Conservation (phyloP, 805 yeast genomes). For the Ascoidea asiatica region DNA sequence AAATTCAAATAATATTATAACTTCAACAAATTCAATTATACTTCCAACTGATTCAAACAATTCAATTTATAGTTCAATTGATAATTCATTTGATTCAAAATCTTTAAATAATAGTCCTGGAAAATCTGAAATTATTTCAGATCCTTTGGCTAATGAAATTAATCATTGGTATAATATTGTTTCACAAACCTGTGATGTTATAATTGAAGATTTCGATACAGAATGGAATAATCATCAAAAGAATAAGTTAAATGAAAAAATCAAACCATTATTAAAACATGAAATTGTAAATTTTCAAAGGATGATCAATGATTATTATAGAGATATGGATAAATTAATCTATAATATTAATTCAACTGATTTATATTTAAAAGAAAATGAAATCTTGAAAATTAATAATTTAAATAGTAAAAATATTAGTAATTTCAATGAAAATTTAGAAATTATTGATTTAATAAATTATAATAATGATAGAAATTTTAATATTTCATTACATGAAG, state of each 20-base stretch:
- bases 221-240: slow-evolving; percentile 5
- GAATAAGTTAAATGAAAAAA: slow-evolving; percentile 4
- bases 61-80: too few relatives aligned
- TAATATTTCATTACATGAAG: slow-evolving; percentile 5
- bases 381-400: slow-evolving; percentile 1
- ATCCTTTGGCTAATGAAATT: background rate
- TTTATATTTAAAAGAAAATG: slow-evolving; percentile 6
- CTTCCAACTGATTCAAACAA: too few relatives aligned
- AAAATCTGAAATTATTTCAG: too few relatives aligned
- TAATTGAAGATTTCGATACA: slow-evolving; percentile 6
- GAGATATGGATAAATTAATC: slow-evolving; percentile 19
- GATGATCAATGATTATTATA: slow-evolving; percentile 12
- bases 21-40: background rate
- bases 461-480: slow-evolving; percentile 9
- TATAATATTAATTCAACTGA: slow-evolving; percentile 24
- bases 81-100: too few relatives aligned
- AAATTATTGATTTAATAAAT: slow-evolving; percentile 5
- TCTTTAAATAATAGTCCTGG: background rate
- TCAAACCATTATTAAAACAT: slow-evolving; percentile 3
- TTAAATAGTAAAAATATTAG: too few relatives aligned
- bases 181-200: slow-evolving; percentile 5
- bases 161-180: slow-evolving; percentile 5
- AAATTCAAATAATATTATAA: background rate
- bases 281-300: slow-evolving; percentile 5
- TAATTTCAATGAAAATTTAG: slow-evolving; percentile 2